phyloP scores from a whole-genome alignment of 352 stramenopile genomes.

The Phytophthora cryptogea region DNA sequence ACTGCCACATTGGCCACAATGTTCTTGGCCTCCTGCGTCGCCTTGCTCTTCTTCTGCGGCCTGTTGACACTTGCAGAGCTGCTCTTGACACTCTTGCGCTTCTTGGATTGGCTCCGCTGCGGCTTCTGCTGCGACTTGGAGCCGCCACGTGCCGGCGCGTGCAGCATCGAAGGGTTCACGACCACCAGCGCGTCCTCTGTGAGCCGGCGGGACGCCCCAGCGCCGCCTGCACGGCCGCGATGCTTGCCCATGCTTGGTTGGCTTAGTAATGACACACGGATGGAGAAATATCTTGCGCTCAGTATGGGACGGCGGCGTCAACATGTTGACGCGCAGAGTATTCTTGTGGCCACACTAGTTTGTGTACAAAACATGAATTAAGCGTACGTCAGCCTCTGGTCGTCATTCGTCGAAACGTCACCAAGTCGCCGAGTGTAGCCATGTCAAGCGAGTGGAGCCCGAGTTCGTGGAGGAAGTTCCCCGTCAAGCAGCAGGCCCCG shows the following conservation, averaged over 20 bases:
- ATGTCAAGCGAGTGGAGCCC: slow-evolving; percentile 52
- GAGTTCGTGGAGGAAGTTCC: slow-evolving; percentile 76
- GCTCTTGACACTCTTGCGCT: slow-evolving; percentile 10
- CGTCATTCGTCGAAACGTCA: slow-evolving; percentile 25
- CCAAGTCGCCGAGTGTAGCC: slow-evolving; percentile 10
- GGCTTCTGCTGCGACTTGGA: slow-evolving; percentile 14
- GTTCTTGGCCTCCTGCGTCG: slow-evolving; percentile 1
- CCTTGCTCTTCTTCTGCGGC: slow-evolving; percentile 14
- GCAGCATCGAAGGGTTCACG: slow-evolving; percentile 49
- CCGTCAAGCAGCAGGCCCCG: slow-evolving; percentile 82
- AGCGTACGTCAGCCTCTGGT: slow-evolving; percentile 19
- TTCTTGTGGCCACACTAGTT: slow-evolving; percentile 26
- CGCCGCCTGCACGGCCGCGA: slow-evolving; percentile 9
- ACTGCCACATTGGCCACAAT: slow-evolving; percentile 28
- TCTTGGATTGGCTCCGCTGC: slow-evolving; percentile 16
- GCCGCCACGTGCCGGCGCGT: slow-evolving; percentile 1
- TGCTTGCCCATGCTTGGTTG: slow-evolving; percentile 32
- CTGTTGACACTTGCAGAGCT: neutral
- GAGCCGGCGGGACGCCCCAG: slow-evolving; percentile 6
- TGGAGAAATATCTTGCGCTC: slow-evolving; percentile 1
- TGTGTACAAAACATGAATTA: neutral
- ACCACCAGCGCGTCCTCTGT: slow-evolving; percentile 44
- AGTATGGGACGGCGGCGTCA: slow-evolving; percentile 13
- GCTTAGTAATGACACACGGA: too few species aligned
- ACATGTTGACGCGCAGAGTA: slow-evolving; percentile 25